Evolutionary conservation across 2,329 filamentous ascomycete species (phyloP).

Genomic region (Fusarium bulbicola): DNA sequence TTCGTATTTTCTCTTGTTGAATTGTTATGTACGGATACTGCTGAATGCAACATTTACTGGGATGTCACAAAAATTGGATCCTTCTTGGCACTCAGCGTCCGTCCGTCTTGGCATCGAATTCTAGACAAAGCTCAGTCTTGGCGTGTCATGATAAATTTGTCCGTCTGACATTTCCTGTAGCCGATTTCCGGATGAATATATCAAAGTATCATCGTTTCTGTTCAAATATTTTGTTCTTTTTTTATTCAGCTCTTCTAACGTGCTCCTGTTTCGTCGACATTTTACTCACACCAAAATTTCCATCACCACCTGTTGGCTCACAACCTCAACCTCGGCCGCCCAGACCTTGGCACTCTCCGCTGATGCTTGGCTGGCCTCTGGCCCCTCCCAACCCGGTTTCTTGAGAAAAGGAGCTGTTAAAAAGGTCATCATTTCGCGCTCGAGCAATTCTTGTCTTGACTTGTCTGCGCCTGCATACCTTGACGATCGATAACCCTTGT

Average conservation of each 20-base stretch:
- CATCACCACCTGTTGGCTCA: not conserved
- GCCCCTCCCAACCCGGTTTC: constrained; percentile 19
- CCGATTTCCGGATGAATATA: not conserved
- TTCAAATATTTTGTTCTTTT: not conserved
- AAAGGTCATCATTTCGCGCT: constrained; percentile 14
- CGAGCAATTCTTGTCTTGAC: not conserved
- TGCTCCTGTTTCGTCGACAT: not conserved
- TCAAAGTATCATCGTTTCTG: not conserved
- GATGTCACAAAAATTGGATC: constrained; percentile 1
- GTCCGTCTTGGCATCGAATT: constrained; percentile 30
- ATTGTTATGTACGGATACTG: not conserved
- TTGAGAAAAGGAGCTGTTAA: constrained; percentile 12
- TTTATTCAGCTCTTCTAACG: not conserved
- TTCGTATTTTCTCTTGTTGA: not conserved
- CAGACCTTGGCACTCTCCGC: constrained; percentile 38
- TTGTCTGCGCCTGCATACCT: not conserved
- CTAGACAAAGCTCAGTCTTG: constrained; percentile 26
- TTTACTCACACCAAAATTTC: not conserved
- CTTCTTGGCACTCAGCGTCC: constrained; percentile 12
- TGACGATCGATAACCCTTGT: constrained; percentile 1
- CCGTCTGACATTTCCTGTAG: not conserved
- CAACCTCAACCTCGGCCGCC: constrained; percentile 25
- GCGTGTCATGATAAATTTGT: constrained; percentile 24
- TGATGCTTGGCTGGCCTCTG: constrained; percentile 25
- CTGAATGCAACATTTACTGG: not conserved